Evolutionary conservation across 352 stramenopile species (phyloP).

Genomic region (Globisporangium emineosum): DNA sequence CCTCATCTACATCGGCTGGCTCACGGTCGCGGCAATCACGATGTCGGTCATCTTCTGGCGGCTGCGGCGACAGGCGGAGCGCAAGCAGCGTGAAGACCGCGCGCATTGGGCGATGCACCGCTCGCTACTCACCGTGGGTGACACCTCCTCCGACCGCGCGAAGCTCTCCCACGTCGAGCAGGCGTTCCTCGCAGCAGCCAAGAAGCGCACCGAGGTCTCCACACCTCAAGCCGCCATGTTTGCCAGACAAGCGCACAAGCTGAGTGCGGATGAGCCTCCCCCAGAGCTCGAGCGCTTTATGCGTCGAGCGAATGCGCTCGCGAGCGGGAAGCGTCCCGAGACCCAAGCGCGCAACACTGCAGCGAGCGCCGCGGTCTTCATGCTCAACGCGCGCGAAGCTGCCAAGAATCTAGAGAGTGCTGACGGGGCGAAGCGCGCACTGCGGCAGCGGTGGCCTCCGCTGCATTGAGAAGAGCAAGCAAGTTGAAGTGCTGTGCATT

Average conservation of each 20-base stretch:
- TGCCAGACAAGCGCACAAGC: background rate
- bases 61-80: constrained; percentile 19
- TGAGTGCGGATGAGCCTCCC: constrained; percentile 11
- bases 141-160: background rate
- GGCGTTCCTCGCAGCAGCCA: constrained; percentile 5
- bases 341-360: constrained; percentile 2
- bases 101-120: constrained; percentile 19
- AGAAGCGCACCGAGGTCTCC: background rate
- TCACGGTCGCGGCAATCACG: constrained; percentile 32
- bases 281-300: constrained; percentile 20
- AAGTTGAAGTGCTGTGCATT: background rate
- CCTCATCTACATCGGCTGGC: constrained; percentile 60
- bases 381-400: constrained; percentile 6
- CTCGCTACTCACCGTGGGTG: constrained; percentile 7
- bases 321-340: constrained; percentile 9
- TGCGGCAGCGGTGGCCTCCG: background rate
- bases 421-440: background rate
- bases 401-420: constrained; percentile 8
- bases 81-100: constrained; percentile 18
- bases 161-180: constrained; percentile 11
- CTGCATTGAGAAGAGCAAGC: background rate
- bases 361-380: constrained; percentile 13
- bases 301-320: constrained; percentile 12
- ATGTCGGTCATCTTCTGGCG: constrained; percentile 20
- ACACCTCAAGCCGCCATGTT: constrained; percentile 12